These are phyloP conservation scores for Dipteronia sinensis DNA, from an alignment of 345 rosid genomes.

Conservation along the genomic window DNA sequence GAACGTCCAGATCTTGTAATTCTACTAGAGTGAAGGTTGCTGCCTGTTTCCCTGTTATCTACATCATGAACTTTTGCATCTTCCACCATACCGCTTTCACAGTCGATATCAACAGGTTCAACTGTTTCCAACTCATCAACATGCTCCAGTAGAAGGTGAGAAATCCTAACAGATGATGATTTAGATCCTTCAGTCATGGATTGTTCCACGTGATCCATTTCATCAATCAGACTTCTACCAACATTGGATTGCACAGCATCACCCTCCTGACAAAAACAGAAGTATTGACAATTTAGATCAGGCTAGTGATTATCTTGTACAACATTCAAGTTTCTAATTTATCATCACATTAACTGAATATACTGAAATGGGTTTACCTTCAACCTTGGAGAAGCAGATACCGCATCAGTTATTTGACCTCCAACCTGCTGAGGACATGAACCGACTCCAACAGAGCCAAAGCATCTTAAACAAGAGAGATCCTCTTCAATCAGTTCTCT, in stretches of 20 bases:
- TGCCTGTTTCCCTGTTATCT: conserved; percentile 27
- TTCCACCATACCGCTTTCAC: conserved; percentile 32
- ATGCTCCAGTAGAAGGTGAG: neutral
- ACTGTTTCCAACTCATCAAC: conserved; percentile 12
- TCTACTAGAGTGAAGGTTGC: conserved; percentile 17
- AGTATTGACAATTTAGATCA: neutral
- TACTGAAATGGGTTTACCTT: conserved; percentile 3
- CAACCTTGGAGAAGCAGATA: neutral
- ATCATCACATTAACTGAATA: neutral
- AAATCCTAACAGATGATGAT: conserved; percentile 8
- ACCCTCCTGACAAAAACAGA: conserved; percentile 21
- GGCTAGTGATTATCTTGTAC: neutral
- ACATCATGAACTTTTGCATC: conserved; percentile 22
- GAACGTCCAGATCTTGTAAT: conserved; percentile 42
- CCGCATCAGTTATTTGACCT: neutral
- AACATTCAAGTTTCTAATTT: neutral
- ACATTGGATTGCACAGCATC: conserved; percentile 9
- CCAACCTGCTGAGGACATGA: conserved; percentile 8
- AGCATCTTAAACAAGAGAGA: neutral
- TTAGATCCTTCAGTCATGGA: conserved; percentile 6
- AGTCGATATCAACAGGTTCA: conserved; percentile 24
- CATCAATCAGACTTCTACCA: conserved; percentile 4
- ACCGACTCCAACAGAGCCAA: neutral
- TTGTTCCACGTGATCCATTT: neutral
- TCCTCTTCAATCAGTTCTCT: conserved; percentile 8